A percentile compares a stretch with the other conserved stretches of the same genome.
These are phyloP conservation scores for Anisodus tanguticus DNA, from an alignment of 257 asterid species.

Conservation along the genomic window DNA sequence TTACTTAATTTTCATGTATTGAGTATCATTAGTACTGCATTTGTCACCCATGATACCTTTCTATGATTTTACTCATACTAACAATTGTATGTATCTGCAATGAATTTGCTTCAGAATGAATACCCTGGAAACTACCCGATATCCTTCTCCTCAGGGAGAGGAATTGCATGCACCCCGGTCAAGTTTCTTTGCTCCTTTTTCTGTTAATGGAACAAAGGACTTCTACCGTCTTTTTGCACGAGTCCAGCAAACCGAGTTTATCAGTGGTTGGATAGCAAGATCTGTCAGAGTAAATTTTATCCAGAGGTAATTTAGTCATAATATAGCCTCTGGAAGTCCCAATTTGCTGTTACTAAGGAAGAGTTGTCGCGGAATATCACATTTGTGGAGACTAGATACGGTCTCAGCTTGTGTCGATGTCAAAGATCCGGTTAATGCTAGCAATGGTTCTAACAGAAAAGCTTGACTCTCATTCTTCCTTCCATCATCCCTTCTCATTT, in stretches of 20 bases:
- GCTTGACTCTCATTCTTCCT: conserved; percentile 58
- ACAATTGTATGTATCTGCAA: conserved; percentile 12
- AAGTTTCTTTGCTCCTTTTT: neutral
- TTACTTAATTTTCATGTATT: conserved; percentile 8
- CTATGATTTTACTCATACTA: conserved; percentile 20
- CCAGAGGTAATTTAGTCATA: conserved; percentile 46
- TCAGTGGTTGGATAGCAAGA: conserved; percentile 35
- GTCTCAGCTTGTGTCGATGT: conserved; percentile 63
- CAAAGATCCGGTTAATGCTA: conserved; percentile 59
- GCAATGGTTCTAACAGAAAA: conserved; percentile 59
- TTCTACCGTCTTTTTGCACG: neutral
- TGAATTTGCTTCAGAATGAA: conserved; percentile 17
- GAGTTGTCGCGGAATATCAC: conserved; percentile 59
- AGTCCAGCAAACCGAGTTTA: neutral
- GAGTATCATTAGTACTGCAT: conserved; percentile 11
- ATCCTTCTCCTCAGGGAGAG: conserved; percentile 21
- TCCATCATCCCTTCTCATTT: conserved; percentile 59
- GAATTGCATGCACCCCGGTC: conserved; percentile 25
- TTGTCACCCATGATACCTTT: conserved; percentile 20
- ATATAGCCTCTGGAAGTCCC: conserved; percentile 66
- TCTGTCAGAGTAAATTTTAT: conserved; percentile 21
- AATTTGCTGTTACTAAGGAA: conserved; percentile 47
- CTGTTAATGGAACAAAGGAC: neutral
- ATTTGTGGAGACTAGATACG: conserved; percentile 59
- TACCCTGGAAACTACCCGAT: conserved; percentile 20